Evolutionary conservation across 352 stramenopile species (phyloP), one percentile per base, ranked within the genome.

Genomic region (Globisporangium cederbergense): DNA sequence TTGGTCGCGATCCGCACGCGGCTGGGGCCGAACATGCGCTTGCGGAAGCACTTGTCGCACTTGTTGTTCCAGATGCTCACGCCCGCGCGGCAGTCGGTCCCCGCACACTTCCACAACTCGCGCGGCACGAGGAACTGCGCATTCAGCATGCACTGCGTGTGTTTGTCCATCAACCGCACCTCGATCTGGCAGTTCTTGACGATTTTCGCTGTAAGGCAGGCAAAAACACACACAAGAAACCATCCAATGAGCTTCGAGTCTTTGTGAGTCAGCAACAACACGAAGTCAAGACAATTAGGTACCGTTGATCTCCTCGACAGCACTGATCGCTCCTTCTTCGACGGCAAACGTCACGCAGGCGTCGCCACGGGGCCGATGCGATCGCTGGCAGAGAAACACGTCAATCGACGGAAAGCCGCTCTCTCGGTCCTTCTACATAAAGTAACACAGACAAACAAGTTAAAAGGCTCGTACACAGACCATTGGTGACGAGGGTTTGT

Each of bases 51-150:
- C 55, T 74, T 74, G 11, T 71, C 58, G 45, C 83, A 92, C 43
- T 74, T 75, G 50, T 64, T 67, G 43, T 76, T 75, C 83, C 83
- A 92, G n/a, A 87, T 72, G 64, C 83, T 92, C 22, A 88, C 73
- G 14, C 88, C 76, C 0, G 68, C 50, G n/a, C 78, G 76, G 47
- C 83, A 92, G 8, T 71, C 53, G 7, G 62, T 45, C 18, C 60
- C 68, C 1, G 68, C 59, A 52, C 83, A 92, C 52, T 69, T 83
- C 83, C 83, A 92, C 42, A 68, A 77, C 62, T 87, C 74, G 18
- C 75, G 74, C 30, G 76, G 60, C 18, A 38, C 43, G 25, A 79
- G 56, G 54, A 86, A 81, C 59, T 86, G 77, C 53, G 72, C 67
- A 14, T 63, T 75, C 20, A 88, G 57, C 56, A 88, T 70, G 14